Evolutionary conservation across 176 grass and related monocot genomes (phyloP), one percentile per base, ranked within the genome.

Genomic region (Hsuehochloa calcarea): DNA sequence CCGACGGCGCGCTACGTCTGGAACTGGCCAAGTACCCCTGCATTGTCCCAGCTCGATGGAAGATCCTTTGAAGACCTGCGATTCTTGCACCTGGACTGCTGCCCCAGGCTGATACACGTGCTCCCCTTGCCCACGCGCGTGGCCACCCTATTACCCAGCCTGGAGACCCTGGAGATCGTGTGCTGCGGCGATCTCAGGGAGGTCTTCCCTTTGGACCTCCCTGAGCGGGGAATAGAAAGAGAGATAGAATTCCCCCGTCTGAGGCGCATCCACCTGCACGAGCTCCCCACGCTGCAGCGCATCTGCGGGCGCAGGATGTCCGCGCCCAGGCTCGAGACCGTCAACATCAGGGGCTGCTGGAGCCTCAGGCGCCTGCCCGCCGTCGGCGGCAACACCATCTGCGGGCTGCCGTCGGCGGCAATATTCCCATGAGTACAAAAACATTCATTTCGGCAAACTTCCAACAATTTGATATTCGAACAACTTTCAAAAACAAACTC

Each of bases 341-440:
- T 86, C 15, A 51, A 79, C 22, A 72, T 80, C 43, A 80, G 34
- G 44, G 84, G 84, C 1, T 86, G 84, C 6, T 86, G 84, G 84
- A 86, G 31, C 31, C 31, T 34, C 31, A 34, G 2, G 2, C 31
- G 31, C 31, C 31, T 34, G 31, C 31, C 31, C 1, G 31, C 31
- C 2, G 31, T 34, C 31, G 31, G 31, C 2, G 31, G n/a, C n/a
- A n/a, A n/a, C n/a, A n/a, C n/a, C n/a, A n/a, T n/a, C n/a, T n/a
- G n/a, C n/a, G n/a, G n/a, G n/a, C n/a, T n/a, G n/a, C n/a, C n/a
- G n/a, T n/a, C n/a, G n/a, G n/a, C n/a, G n/a, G n/a, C n/a, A n/a
- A n/a, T n/a, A n/a, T n/a, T n/a, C n/a, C n/a, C n/a, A n/a, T 47
- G 12, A 47, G 11, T 47, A 47, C 45, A 47, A 47, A 45, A 45